Evolutionary conservation across 1,284 basidiomycete genomes (phyloP).

Genomic region (Austroboletus niveus): DNA sequence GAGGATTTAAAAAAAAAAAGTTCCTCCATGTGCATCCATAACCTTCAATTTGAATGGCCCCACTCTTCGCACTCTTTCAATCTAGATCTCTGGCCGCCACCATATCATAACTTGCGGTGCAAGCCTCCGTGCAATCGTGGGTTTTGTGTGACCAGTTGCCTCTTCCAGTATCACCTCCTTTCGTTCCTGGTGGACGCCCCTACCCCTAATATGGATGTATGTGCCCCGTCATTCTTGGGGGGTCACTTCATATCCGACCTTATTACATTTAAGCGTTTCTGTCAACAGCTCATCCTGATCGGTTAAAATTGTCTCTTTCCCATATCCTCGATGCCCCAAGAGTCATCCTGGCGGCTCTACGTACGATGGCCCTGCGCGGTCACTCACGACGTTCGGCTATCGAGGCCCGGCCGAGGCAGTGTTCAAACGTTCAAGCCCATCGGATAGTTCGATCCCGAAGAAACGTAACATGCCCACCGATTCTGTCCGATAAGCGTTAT

Average conservation of each 20-base stretch:
- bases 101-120: background rate
- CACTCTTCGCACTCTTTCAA: background rate
- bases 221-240: background rate
- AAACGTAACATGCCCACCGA: conserved; percentile 1
- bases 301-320: background rate
- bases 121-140: background rate
- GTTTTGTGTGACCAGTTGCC: conserved; percentile 4
- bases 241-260: background rate
- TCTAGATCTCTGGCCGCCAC: background rate
- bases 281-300: conserved; percentile 1
- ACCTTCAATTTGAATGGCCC: background rate
- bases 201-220: conserved; percentile 1
- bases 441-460: background rate
- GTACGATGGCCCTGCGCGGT: background rate
- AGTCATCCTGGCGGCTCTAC: too few relatives aligned
- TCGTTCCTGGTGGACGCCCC: conserved; percentile 7
- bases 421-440: background rate
- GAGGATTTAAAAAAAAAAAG: too few relatives aligned
- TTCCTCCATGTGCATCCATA: background rate
- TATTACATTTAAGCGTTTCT: background rate
- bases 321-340: background rate
- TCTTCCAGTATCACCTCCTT: conserved; percentile 3
- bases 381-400: background rate
- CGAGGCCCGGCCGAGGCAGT: background rate
- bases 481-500: conserved; percentile 13